Base-by-base conservation (phyloP, 1,139 yeast species). In the Yamadazyma siamensis region DNA sequence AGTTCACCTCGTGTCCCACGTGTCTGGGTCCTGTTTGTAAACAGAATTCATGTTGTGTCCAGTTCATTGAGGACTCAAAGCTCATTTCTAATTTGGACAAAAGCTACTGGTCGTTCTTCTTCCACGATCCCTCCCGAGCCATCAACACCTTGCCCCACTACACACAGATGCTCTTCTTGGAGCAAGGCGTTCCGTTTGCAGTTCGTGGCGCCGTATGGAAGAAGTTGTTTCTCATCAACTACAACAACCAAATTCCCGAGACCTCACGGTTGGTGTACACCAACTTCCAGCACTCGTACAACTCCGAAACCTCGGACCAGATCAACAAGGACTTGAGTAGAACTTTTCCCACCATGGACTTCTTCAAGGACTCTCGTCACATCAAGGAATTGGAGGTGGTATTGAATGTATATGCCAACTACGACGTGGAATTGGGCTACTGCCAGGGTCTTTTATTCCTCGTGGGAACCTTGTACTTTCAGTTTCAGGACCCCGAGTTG, bases 371-470 rank as follows among this genome's bases (percentile, higher is more conserved):
- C 19, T 59, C 55, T 15, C 58, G 61, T 11, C 76, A 77, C n/a
- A 48, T 60, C 26, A 38, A 50, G 13, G 64, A 65, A 44, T 67
- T 80, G 32, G 79, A 79, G 23, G 69, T 73, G 19, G 74, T 80
- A 16, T 61, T 80, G 41, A 75, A 80, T 36, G 86, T 83, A 0
- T 80, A 75, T 46, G 77, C 82, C 29, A 75, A 79, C 42, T 80
- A 77, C 47, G 86, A 80, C 50, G 71, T 71, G 31, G 83, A 79
- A 44, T 74, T 80, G 40, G 87, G 87, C 6, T 80, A 80, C 50
- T 80, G 87, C 49, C 87, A 80, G 50, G 87, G 87, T 5, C 57
- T 80, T 18, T 70, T 81, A 17, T 80, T 80, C 47, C 56, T 80
- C 25, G 84, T 78, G 9, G 85, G 84, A 4, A 79, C 80, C 6